Percentiles rank a stretch among this genome's conserved stretches.
Conservation (phyloP, 148 eudicot species). For the Arbutus unedo region DNA sequence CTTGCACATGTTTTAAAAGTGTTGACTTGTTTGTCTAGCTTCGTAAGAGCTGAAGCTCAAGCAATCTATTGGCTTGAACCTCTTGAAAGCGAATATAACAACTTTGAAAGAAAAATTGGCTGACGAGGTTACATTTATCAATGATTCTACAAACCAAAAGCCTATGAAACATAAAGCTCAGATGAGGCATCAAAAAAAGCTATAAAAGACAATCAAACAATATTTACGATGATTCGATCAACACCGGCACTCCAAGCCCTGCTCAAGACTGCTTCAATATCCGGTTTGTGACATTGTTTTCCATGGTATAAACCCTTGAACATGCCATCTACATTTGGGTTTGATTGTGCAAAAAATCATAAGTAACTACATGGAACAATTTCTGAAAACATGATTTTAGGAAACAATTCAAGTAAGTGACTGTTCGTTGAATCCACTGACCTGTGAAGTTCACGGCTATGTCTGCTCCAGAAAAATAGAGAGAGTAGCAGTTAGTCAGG, state of each 20-base stretch:
- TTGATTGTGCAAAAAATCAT: neutral
- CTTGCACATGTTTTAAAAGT: too few relatives aligned
- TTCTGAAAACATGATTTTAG: neutral
- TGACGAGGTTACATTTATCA: neutral
- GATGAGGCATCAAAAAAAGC: neutral
- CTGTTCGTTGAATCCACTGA: constrained; percentile 29
- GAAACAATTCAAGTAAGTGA: neutral
- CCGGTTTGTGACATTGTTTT: constrained; percentile 51
- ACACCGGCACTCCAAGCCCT: constrained; percentile 97
- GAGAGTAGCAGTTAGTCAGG: neutral
- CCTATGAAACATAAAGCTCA: neutral
- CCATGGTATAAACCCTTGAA: constrained; percentile 91
- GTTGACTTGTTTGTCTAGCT: too few relatives aligned
- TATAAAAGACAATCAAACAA: neutral
- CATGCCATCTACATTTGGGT: constrained; percentile 59
- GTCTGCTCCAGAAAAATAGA: constrained; percentile 39
- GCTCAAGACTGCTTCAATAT: constrained; percentile 43
- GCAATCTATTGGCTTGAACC: too few relatives aligned
- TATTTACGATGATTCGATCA: constrained; percentile 78
- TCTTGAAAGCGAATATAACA: too few relatives aligned
- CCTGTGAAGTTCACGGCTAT: constrained; percentile 98
- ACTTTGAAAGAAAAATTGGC: too few relatives aligned
- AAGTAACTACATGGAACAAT: neutral
- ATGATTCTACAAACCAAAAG: neutral
- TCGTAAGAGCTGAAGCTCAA: neutral